Base-by-base conservation (phyloP, 768 basidiomycete genomes). In the Suillus brevipes region DNA sequence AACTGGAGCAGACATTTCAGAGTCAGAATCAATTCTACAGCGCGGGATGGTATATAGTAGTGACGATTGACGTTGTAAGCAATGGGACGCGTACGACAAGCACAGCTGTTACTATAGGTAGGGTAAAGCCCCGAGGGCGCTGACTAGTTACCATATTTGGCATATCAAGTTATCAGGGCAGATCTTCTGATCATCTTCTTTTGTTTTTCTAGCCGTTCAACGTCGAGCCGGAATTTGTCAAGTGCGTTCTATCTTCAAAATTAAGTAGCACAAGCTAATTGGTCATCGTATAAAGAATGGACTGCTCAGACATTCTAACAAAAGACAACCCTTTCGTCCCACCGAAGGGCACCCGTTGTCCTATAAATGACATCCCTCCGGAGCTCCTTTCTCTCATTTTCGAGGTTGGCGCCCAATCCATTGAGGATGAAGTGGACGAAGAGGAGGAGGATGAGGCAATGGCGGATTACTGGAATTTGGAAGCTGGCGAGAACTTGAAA, bases 321-420 rank as follows among this genome's bases (percentile, higher is more conserved):
- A 66, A 69, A 36, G 80, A 84, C 69, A 85, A 85, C 64, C 85
- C 82, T 0, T 85, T 78, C 63, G 71, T 80, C 34, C 82, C 85
- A 13, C 84, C 84, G 0, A 73, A 72, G 28, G 78, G 80, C 2
- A 65, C 62, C 34, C 40, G 63, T 59, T 87, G 85, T 66, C 83
- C 80, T 1, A 78, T 88, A 40, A 84, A 87, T 63, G 74, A 77
- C 43, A 80, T 88, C 18, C 86, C 87, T 2, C 81, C 81, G 20
- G 87, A 88, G 69, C 76, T 89, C 31, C 80, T 89, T 7, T 83
- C 81, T 1, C 79, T 83, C 65, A 84, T 89, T 63, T 89, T 88
- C 68, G 73, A 79, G 13, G 66, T 82, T 12, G 87, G 87, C 6
- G 78, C 79, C 59, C 71, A 77, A 42, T 77, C 78, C 14, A 75